Evolutionary conservation across 2,329 filamentous ascomycete species (phyloP), one percentile per base, ranked within the genome.

Genomic region (Trichothecium roseum): DNA sequence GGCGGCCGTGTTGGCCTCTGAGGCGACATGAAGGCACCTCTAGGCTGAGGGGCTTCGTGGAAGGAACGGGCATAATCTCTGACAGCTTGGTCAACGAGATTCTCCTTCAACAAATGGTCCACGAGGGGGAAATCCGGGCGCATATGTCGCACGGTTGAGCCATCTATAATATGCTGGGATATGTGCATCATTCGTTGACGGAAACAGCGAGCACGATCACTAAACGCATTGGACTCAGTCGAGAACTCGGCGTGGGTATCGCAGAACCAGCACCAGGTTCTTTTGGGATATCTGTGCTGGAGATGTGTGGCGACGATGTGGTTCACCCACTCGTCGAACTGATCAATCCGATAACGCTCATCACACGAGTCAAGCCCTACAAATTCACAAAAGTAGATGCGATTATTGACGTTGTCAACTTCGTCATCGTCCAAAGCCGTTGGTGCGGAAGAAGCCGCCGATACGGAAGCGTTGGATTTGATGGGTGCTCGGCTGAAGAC

Each of bases 281-380:
- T 26, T 13, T 17, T 14, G 6, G 32, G 32, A 14, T 26, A 34
- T 18, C 13, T 10, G 27, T 34, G 3, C 12, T 14, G n/a, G n/a
- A 34, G 16, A n/a, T 34, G 32, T 8, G 5, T 14, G 12, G 14
- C 32, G 20, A 16, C 18, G 8, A 34, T 26, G 13, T 34, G 32
- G 9, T 27, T 14, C 14, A 34, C n/a, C 32, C 32, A 34, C 10
- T 16, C 32, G 15, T 34, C 32, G n/a, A 24, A 16, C 20, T 34
- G 13, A 15, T 16, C 24, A 8, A 17, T n/a, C 13, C 10, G 13
- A 16, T 26, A 34, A 4, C 20, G n/a, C 16, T n/a, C 18, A 7
- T n/a, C 9, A 22, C 32, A 34, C 14, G 2, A 14, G 18, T n/a
- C 13, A 17, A 24, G 17, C 20, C 14, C 8, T 4, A n/a, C 29